Base-by-base conservation (phyloP, 768 basidiomycete species). In the Tulasnella sp. region DNA sequence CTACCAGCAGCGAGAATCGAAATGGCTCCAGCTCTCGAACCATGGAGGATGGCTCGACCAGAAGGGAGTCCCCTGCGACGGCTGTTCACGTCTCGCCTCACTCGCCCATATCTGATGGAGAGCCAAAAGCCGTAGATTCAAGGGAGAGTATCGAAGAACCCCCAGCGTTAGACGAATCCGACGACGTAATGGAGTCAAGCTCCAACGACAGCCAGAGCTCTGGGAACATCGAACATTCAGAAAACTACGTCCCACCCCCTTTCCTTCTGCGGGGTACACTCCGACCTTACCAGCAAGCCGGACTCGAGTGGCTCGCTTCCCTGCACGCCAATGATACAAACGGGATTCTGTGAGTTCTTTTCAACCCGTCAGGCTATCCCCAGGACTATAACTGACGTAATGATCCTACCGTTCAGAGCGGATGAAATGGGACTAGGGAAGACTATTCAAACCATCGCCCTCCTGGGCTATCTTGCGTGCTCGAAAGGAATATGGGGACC, bases 351-450 rank as follows among this genome's bases (percentile, higher is more conserved):
- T 79, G 16, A 1, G 40, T 44, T 35, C 39, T 46, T 13, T 48
- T 42, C 5, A n/a, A 20, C 37, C 2, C 10, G 10, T 57, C 0
- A 6, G 7, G 6, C 16, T 16, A 15, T 35, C 61, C 13, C 61
- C 32, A 13, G 61, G 15, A 3, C 18, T 2, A 29, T 67, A 16
- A 39, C 44, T 75, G 18, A 74, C 40, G 32, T 37, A 18, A 20
- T 7, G 20, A n/a, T 55, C 7, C 15, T 39, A 48, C 61, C 13
- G 5, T 57, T 10, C 32, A n/a, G 9, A 87, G 94, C 95, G 1
- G 96, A 97, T 82, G 95, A 97, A 84, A 96, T 98, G 95, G 96
- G 95, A 67, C 84, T 97, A 9, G 95, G 95, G 94, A 85, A 85
- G 80, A 85, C 85, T 11, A 83, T 85, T 55, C 85, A 85, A 79